phyloP scores from a whole-genome alignment of 164 flowering plant species.

The Saururus chinensis region DNA sequence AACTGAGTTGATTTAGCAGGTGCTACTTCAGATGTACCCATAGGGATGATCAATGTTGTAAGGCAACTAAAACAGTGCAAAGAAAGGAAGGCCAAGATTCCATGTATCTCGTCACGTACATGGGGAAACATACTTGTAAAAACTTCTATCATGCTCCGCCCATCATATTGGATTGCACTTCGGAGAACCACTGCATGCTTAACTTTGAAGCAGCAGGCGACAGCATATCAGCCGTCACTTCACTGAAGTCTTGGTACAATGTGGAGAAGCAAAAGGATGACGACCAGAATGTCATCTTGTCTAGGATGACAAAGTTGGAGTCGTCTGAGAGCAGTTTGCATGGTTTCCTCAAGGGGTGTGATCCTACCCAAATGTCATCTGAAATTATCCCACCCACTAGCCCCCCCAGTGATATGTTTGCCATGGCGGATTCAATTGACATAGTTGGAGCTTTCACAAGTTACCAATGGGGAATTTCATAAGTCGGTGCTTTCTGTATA shows the following conservation, averaged over 20 bases:
- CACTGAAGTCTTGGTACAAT: background rate
- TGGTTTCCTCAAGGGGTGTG: background rate
- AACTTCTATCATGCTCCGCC: background rate
- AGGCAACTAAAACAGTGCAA: constrained; percentile 31
- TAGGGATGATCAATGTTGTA: constrained; percentile 29
- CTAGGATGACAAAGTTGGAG: background rate
- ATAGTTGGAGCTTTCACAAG: background rate
- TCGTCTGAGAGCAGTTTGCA: background rate
- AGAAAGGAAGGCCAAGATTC: constrained; percentile 18
- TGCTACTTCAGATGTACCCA: constrained; percentile 44
- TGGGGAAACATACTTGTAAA: constrained; percentile 58
- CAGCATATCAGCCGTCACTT: background rate
- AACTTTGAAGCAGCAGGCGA: background rate
- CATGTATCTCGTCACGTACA: constrained; percentile 34
- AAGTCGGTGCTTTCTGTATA: too few relatives aligned
- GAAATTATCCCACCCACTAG: background rate
- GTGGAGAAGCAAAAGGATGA: background rate
- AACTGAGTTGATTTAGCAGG: constrained; percentile 12
- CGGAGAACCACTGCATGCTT: background rate
- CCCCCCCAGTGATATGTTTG: background rate
- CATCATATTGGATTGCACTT: constrained; percentile 8
- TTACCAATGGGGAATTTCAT: too few relatives aligned
- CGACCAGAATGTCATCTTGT: background rate
- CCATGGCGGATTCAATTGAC: background rate
- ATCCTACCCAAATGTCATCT: background rate